These are phyloP conservation scores for Sutorius australiensis DNA, from an alignment of 768 basidiomycete genomes.

Conservation along the genomic window DNA sequence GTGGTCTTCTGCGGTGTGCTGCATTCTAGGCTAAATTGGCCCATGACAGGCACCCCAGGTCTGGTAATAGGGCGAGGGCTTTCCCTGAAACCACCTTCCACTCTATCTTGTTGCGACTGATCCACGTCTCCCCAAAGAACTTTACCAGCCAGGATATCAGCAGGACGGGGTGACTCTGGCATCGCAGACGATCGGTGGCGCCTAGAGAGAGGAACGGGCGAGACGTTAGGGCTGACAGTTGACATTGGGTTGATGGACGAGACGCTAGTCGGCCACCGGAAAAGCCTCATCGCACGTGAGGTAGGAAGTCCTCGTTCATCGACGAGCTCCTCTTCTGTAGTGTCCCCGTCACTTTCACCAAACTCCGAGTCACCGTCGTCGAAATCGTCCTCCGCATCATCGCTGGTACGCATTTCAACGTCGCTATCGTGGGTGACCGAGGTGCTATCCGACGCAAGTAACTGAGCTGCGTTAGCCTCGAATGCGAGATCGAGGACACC, in stretches of 20 bases:
- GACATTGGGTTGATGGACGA: slow-evolving; percentile 71
- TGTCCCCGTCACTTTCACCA: slow-evolving; percentile 63
- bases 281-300: slow-evolving; percentile 68
- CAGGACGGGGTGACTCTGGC: slow-evolving; percentile 50
- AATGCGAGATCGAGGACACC: slow-evolving; percentile 66
- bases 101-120: slow-evolving; percentile 34
- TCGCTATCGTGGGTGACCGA: slow-evolving; percentile 53
- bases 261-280: slow-evolving; percentile 59
- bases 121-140: slow-evolving; percentile 50
- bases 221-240: slow-evolving; percentile 59
- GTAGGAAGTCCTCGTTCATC: slow-evolving; percentile 70
- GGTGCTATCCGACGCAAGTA: slow-evolving; percentile 46
- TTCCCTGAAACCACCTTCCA: slow-evolving; percentile 32
- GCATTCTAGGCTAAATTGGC: slow-evolving; percentile 31
- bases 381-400: slow-evolving; percentile 24
- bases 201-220: slow-evolving; percentile 39
- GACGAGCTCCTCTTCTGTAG: slow-evolving; percentile 83
- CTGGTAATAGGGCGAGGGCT: slow-evolving; percentile 16
- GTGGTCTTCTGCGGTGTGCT: slow-evolving; percentile 18
- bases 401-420: slow-evolving; percentile 42
- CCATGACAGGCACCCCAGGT: slow-evolving; percentile 35
- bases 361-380: slow-evolving; percentile 47
- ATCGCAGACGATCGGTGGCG: slow-evolving; percentile 27
- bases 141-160: slow-evolving; percentile 65
- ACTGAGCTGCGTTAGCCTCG: slow-evolving; percentile 55